Base-by-base conservation (phyloP, 768 basidiomycete genomes). In the Lactifluus subvellereus region DNA sequence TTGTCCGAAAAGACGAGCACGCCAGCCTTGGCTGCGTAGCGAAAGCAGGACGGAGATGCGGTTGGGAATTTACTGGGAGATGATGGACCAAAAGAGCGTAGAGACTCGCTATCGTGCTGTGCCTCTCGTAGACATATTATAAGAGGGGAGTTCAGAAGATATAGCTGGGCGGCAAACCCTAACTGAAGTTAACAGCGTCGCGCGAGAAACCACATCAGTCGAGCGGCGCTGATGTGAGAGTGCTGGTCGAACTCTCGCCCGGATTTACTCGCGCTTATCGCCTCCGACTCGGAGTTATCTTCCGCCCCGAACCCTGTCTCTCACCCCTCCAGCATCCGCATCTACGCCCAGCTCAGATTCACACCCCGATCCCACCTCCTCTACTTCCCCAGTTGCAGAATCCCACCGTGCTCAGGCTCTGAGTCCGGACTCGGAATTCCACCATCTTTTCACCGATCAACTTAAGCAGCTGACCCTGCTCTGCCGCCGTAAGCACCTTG, bases 381-480 rank as follows among this genome's bases (percentile, higher is more conserved):
- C 76, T 42, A 92, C 85, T 67, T 84, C 78, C 22, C 84, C 89
- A 37, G 79, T 84, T 61, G 76, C 77, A 52, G 86, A 81, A 66
- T 87, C 84, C 90, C 91, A 94, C 61, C 86, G 77, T 48, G n/a
- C n/a, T n/a, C n/a, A n/a, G n/a, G 84, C 82, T 59, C 84, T 79
- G 61, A 92, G 73, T n/a, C 78, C 80, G n/a, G 27, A 93, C 85
- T 65, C 83, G 79, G 74, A 95, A 95, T 53, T 80, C 81, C 2
- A 94, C 94, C 89, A 95, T 89, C 76, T 84, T 87, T 70, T 94
- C 83, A 11, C 92, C 93, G 47, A 94, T 84, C 64, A 98, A 79
- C 79, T 98, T 98, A 65, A 99, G 77, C 51, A 98, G 77, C 74
- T 98, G 91, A 32, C 94, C 87, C 77, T 98, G 91, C 75, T 98